Evolutionary conservation across 2,329 filamentous ascomycete genomes (phyloP), one percentile per base, ranked within the genome.

Genomic region (Ilyonectria mors-panacis): DNA sequence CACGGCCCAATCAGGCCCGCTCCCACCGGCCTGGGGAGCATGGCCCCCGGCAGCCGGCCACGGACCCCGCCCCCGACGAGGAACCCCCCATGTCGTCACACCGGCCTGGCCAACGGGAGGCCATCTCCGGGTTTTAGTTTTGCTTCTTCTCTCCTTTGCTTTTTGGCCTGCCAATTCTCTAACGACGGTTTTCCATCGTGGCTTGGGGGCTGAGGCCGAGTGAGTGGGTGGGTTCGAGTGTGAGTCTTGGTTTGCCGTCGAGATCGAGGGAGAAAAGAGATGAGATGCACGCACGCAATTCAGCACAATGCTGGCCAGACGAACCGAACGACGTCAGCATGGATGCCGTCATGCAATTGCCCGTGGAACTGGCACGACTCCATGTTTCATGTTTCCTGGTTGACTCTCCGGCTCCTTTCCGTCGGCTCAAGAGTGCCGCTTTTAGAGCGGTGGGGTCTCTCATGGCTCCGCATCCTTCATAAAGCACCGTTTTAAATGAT

Each of bases 11-110:
- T 78, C 70, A 78, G 23, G 48, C 48, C 63, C 63, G 48, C 67
- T 76, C 66, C 75, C 76, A 74, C 57, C 60, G 51, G 55, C 66
- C 64, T 77, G 76, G 75, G 73, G 73, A 77, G 70, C 73, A 71
- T 68, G 71, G 67, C 53, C 65, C 71, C 72, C 64, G 57, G 70
- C 69, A 71, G 65, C 75, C 73, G 73, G 75, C 67, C 54, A 67
- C 71, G 65, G 68, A 62, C 60, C 66, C 73, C 67, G 66, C 65
- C 66, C 71, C 66, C 62, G 65, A 67, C 45, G 66, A 67, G 63
- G 65, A 59, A 42, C 65, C 63, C 42, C 64, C 64, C 64, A 61
- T 69, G 60, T 53, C 59, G 57, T 65, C 60, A 67, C 64, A 58
- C 61, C n/a, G 51, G 37, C 45, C 19, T 23, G 21, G 21, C 57